Base-by-base conservation (phyloP, 1,284 basidiomycete species). In the Ustilago curta region DNA sequence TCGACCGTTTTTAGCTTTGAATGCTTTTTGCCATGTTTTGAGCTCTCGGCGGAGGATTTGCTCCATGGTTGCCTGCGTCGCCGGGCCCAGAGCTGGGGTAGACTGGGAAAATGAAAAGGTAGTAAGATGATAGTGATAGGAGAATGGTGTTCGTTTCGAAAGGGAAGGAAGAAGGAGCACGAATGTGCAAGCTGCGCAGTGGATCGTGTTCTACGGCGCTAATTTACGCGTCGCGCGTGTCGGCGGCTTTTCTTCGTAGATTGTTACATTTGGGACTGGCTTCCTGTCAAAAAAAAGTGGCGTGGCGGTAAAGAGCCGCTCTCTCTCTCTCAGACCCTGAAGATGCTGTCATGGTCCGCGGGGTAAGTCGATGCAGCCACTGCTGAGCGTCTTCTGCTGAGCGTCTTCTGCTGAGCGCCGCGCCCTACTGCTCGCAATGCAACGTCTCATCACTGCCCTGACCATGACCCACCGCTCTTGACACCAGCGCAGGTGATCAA, bases 1-100 rank as follows among this genome's bases (percentile, higher is more conserved):
- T 42, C 80, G 68, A 11, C 80, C 73, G 43, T 81, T 67, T 39
- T 78, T 29, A 6, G 66, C 58, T 8, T 68, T 60, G 56, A 79
- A 79, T 0, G 50, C 45, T 25, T 59, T 59, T 39, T 77, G 77
- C 70, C 74, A 79, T 16, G 47, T 45, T 52, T 77, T 79, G 31
- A 79, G 70, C 68, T 79, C 70, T 27, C 70, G 59, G 6, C 76
- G 65, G 8, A 79, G 62, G 43, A 71, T 48, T 7, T 55, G 43
- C 59, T 79, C 77, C 77, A 79, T 79, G 25, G 9, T 54, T 29
- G 21, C 21, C 35, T 21, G 18, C 25, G 12, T 5, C 35, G 35
- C 35, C 35, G 35, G 35, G 16, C 31, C 31, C 31, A 32, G 11
- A 8, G 31, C 31, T 8, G 31, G 6, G 11, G 2, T 4, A 12